Percentiles rank a stretch among this genome's conserved stretches.
These are phyloP conservation scores for Pichia deserticola DNA, from an alignment of 805 yeast genomes.

Conservation along the genomic window DNA sequence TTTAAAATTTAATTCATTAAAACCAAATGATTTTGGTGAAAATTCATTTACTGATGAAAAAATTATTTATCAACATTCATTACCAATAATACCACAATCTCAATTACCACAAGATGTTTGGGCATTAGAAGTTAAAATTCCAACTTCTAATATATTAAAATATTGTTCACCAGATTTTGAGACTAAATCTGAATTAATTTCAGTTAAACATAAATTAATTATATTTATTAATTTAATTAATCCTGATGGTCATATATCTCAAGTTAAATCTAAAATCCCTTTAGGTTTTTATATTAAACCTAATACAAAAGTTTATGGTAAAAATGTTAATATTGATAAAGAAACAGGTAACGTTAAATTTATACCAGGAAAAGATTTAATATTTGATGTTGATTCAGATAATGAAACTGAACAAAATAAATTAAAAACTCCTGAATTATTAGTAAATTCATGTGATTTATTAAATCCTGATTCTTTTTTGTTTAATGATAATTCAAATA, in stretches of 20 bases:
- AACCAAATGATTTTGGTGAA: constrained; percentile 16
- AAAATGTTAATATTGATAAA: constrained; percentile 20
- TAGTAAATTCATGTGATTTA: constrained; percentile 2
- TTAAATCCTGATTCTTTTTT: constrained; percentile 10
- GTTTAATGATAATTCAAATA: constrained; percentile 5
- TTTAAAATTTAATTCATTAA: constrained; percentile 17
- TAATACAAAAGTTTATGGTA: constrained; percentile 20
- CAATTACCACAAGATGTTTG: constrained; percentile 38
- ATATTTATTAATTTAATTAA: constrained; percentile 39
- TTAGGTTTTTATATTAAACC: constrained; percentile 36
- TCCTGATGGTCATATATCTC: constrained; percentile 43
- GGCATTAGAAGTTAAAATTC: constrained; percentile 35
- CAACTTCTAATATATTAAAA: constrained; percentile 34
- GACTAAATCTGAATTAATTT: constrained; percentile 29
- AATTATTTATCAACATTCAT: constrained; percentile 28
- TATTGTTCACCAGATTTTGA: constrained; percentile 39
- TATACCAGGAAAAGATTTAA: neutral
- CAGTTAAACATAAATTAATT: constrained; percentile 39
- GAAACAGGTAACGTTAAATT: neutral
- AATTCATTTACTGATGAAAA: constrained; percentile 21
- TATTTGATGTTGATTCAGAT: neutral
- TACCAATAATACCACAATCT: constrained; percentile 27
- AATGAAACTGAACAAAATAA: neutral
- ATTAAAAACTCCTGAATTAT: neutral
- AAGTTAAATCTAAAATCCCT: constrained; percentile 46